phyloP scores from a whole-genome alignment of 306 rosid species.

The Pueraria montana region DNA sequence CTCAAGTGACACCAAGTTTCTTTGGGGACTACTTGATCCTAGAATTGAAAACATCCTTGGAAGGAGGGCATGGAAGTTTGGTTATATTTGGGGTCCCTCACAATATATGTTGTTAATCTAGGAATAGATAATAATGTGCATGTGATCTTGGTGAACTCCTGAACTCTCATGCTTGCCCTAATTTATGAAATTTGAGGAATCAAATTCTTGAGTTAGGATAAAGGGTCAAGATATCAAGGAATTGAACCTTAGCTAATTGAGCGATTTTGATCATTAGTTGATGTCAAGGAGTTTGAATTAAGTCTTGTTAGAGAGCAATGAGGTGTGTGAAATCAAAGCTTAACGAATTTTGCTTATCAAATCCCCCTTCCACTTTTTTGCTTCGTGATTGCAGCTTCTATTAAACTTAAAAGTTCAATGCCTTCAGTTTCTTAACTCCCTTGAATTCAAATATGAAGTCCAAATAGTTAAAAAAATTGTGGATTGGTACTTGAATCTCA shows the following conservation, averaged over 20 bases:
- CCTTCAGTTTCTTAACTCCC: not conserved
- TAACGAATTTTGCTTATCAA: no score
- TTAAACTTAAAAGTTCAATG: not conserved
- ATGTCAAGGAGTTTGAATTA: not conserved
- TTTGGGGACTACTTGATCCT: not conserved
- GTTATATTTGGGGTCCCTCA: not conserved
- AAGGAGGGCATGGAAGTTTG: not conserved
- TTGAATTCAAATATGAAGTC: not conserved
- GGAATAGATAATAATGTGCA: not conserved
- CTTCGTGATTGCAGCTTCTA: not conserved
- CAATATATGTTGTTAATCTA: not conserved
- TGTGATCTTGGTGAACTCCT: not conserved
- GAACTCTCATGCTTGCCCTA: not conserved
- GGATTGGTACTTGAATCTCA: constrained; percentile 1
- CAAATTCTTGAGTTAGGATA: not conserved
- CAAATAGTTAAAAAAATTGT: not conserved
- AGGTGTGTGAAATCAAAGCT: not conserved
- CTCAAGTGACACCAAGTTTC: not conserved
- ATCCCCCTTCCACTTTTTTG: not conserved
- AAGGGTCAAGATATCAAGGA: not conserved
- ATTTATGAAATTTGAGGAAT: not conserved
- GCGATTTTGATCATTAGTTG: not conserved
- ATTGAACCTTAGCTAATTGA: not conserved
- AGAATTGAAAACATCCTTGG: not conserved
- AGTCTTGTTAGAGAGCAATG: not conserved